Conservation (phyloP, 176 grass and related monocot species). For the Chloris gayana region DNA sequence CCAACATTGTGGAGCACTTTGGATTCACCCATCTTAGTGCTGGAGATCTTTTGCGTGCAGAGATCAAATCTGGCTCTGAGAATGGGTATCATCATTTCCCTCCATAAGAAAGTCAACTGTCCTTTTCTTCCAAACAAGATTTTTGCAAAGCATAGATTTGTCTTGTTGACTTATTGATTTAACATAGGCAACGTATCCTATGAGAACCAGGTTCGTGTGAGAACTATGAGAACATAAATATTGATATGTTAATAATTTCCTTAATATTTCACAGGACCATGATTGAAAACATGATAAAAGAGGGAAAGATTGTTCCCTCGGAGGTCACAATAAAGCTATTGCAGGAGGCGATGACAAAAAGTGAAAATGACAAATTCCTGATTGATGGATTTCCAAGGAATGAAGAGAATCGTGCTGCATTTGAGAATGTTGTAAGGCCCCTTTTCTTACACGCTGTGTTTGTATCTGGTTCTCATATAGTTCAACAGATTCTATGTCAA, state of each 20-base stretch:
- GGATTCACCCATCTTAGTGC: conserved; percentile 93
- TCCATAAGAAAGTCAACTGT: conserved; percentile 6
- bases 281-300: conserved; percentile 98
- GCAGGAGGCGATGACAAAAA: conserved; percentile 78
- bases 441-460: not conserved
- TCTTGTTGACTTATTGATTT: conserved; percentile 6
- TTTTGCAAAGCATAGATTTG: not conserved
- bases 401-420: conserved; percentile 91
- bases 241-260: conserved; percentile 26
- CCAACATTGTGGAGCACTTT: conserved; percentile 86
- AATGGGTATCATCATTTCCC: conserved; percentile 63
- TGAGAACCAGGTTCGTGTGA: too few relatives aligned
- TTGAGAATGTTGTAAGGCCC: conserved; percentile 74
- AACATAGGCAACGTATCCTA: too few relatives aligned
- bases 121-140: conserved; percentile 13
- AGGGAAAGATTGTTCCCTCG: conserved; percentile 90
- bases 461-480: not conserved
- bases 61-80: conserved; percentile 83
- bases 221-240: too few relatives aligned
- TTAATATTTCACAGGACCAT: conserved; percentile 65
- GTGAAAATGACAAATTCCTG: conserved; percentile 75
- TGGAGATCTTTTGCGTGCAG: conserved; percentile 87
- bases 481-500: not conserved
- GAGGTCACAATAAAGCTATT: conserved; percentile 93
- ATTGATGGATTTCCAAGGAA: conserved; percentile 94